A percentile compares a stretch with the other conserved stretches of the same genome.
Evolutionary conservation across 805 yeast genomes (phyloP).

Genomic region (Nakazawaea laoshanensis): DNA sequence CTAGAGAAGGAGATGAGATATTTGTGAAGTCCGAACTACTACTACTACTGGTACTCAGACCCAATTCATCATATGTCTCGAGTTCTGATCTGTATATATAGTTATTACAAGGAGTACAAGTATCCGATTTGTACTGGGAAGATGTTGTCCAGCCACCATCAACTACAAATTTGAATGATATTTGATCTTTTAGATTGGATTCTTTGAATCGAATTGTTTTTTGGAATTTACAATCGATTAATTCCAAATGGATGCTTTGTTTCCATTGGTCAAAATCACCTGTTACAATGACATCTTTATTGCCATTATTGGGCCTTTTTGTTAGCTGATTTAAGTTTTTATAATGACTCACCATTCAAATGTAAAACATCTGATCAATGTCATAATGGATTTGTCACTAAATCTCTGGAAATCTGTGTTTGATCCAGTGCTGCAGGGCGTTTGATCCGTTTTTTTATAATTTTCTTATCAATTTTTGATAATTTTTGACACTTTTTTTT

Average conservation of each 20-base stretch:
- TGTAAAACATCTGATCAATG: slow-evolving; percentile 2
- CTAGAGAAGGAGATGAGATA: slow-evolving; percentile 5
- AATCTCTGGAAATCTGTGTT: too few relatives aligned
- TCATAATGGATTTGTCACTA: too few relatives aligned
- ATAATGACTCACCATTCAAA: slow-evolving; percentile 8
- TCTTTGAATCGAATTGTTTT: too few relatives aligned
- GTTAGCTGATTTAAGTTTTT: not conserved
- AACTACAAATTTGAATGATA: slow-evolving; percentile 44
- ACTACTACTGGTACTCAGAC: slow-evolving; percentile 2
- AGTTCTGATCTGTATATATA: slow-evolving; percentile 1
- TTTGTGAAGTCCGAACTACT: slow-evolving; percentile 10
- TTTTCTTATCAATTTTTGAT: too few relatives aligned
- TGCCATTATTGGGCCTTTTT: slow-evolving; percentile 1
- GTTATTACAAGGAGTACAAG: slow-evolving; percentile 8
- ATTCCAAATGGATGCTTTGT: slow-evolving; percentile 45
- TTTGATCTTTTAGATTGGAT: too few relatives aligned
- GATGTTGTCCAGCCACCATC: slow-evolving; percentile 58
- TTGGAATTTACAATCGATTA: too few relatives aligned
- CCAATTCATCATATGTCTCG: slow-evolving; percentile 1
- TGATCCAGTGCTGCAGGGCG: too few relatives aligned
- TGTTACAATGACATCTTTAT: slow-evolving; percentile 48
- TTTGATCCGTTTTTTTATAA: too few relatives aligned
- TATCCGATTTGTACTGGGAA: slow-evolving; percentile 8
- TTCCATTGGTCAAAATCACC: slow-evolving; percentile 69
- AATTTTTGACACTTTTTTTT: too few relatives aligned